A percentile compares a stretch with the other conserved stretches of the same genome.
phyloP scores from a whole-genome alignment of 768 basidiomycete genomes.

The Russula griseocarnosa region DNA sequence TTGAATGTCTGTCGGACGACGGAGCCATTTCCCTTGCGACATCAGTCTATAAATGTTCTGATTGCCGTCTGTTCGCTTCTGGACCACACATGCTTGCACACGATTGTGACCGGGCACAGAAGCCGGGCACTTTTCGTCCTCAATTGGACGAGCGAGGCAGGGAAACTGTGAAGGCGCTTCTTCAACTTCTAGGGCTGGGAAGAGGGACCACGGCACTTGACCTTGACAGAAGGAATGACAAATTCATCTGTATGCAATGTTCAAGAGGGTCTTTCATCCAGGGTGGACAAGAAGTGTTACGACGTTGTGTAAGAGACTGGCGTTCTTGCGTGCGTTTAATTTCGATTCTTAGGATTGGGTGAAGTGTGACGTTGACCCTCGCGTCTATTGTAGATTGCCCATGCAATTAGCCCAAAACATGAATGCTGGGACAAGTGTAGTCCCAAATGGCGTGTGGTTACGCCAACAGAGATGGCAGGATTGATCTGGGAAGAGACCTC shows the following conservation, averaged over 20 bases:
- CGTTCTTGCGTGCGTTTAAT: conserved; percentile 19
- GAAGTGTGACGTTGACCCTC: not conserved
- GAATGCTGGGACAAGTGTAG: conserved; percentile 2
- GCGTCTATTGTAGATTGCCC: not conserved
- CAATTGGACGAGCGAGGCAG: not conserved
- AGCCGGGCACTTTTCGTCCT: not conserved
- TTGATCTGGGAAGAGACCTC: not conserved
- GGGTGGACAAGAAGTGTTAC: conserved; percentile 8
- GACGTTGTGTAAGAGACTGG: conserved; percentile 18
- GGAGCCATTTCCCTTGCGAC: conserved; percentile 12
- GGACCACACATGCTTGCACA: conserved; percentile 20
- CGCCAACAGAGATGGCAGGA: not conserved
- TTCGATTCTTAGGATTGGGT: not conserved
- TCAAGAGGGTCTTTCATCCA: not conserved
- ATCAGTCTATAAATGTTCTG: conserved; percentile 12
- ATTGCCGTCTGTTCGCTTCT: conserved; percentile 3
- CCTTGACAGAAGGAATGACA: conserved; percentile 20
- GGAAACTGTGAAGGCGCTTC: conserved; percentile 3
- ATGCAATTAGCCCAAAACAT: not conserved
- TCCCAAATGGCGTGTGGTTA: conserved; percentile 4
- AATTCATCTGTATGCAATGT: conserved; percentile 10
- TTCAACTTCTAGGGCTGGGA: conserved; percentile 6
- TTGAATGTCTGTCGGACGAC: not conserved
- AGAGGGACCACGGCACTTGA: conserved; percentile 10
- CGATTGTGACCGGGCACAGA: conserved; percentile 2